Evolutionary conservation across 768 basidiomycete species (phyloP).

Genomic region (Suillus cothurnatus): DNA sequence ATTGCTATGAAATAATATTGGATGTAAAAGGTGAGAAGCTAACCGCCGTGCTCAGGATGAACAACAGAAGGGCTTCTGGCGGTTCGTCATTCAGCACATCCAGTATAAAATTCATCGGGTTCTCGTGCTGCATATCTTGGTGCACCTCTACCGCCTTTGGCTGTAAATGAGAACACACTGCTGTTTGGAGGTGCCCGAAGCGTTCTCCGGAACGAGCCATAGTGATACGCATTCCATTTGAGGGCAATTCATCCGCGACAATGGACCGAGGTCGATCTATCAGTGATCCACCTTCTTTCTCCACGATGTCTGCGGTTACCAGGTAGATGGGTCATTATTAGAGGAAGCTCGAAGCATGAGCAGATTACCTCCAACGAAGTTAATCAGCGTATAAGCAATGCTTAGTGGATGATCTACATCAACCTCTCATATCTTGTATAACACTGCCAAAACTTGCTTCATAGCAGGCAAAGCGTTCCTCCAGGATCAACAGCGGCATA

Average conservation of each 20-base stretch:
- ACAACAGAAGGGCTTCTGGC: neutral
- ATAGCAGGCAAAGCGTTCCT: conserved; percentile 14
- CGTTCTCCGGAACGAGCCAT: conserved; percentile 51
- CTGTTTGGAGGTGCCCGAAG: conserved; percentile 56
- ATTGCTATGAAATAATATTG: too few species aligned
- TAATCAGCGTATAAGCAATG: conserved; percentile 35
- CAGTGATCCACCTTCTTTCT: conserved; percentile 53
- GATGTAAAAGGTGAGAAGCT: too few species aligned
- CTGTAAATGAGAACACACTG: conserved; percentile 54
- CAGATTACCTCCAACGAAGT: conserved; percentile 41
- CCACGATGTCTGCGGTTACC: conserved; percentile 60
- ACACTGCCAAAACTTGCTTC: neutral
- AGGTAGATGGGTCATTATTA: conserved; percentile 44
- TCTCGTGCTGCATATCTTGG: conserved; percentile 43
- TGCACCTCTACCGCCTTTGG: conserved; percentile 49
- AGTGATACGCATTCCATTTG: conserved; percentile 54
- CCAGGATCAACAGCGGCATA: conserved; percentile 39
- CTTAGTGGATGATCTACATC: conserved; percentile 1
- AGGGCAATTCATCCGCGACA: too few species aligned
- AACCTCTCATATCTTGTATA: neutral
- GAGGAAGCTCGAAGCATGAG: conserved; percentile 19
- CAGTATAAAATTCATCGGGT: conserved; percentile 19
- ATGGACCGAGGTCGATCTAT: conserved; percentile 51
- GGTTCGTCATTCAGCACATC: conserved; percentile 19
- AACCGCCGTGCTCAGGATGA: too few species aligned